A percentile compares a stretch with the other conserved stretches of the same genome.
Evolutionary conservation across 495 filamentous ascomycete species (phyloP).

Genomic region (Pyronema domesticum): DNA sequence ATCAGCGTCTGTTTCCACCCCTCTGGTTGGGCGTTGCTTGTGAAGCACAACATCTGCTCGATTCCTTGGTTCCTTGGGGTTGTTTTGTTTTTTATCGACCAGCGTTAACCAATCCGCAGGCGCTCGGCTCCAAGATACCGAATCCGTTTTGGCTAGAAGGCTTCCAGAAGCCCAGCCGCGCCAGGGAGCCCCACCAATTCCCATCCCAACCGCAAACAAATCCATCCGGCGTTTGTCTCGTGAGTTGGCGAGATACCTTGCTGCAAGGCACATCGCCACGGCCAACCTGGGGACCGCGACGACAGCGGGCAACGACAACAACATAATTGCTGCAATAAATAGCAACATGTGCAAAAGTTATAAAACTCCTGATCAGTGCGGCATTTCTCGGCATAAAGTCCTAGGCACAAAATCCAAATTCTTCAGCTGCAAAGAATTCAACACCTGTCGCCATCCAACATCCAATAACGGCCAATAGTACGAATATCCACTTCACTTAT

Average conservation of each 20-base stretch:
- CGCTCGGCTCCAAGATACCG: neutral
- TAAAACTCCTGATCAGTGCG: too few relatives aligned
- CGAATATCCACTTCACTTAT: too few relatives aligned
- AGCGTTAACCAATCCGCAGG: neutral
- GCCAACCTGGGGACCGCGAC: neutral
- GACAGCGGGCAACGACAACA: neutral
- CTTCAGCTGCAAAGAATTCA: too few relatives aligned
- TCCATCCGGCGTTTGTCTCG: neutral
- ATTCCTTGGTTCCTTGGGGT: neutral
- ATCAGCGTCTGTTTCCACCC: too few relatives aligned
- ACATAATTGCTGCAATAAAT: neutral
- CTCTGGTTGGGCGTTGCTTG: neutral
- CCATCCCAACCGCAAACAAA: neutral
- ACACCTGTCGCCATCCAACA: too few relatives aligned
- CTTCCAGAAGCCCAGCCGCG: neutral
- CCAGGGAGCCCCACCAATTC: neutral
- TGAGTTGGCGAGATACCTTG: neutral
- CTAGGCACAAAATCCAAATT: too few relatives aligned
- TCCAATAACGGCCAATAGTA: too few relatives aligned
- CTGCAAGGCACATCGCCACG: neutral
- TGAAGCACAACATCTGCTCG: neutral
- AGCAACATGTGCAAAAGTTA: too few relatives aligned
- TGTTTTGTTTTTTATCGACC: neutral
- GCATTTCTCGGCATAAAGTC: too few relatives aligned
- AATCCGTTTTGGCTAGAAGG: neutral